These are phyloP conservation scores for Flaveria brownii DNA, from an alignment of 129 eudicot species.

Conservation along the genomic window DNA sequence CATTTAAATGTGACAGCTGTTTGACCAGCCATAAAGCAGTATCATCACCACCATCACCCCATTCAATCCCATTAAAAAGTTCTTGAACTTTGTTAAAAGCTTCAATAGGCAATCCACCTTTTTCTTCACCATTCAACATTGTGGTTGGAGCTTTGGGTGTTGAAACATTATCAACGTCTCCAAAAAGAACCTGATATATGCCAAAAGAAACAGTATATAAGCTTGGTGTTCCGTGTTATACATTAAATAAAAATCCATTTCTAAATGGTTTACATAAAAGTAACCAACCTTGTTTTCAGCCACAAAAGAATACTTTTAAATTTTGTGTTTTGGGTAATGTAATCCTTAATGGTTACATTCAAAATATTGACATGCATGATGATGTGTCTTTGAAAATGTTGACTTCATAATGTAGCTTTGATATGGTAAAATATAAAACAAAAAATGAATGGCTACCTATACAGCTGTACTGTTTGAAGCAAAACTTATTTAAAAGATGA, in stretches of 20 bases:
- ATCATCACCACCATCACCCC: constrained; percentile 91
- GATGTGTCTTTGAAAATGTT: constrained; percentile 3
- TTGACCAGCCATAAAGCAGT: constrained; percentile 92
- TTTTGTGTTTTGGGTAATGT: not conserved
- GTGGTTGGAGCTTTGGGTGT: constrained; percentile 70
- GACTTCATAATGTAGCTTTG: not conserved
- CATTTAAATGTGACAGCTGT: constrained; percentile 76
- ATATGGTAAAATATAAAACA: not conserved
- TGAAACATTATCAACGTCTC: constrained; percentile 76
- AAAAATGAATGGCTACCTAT: not conserved
- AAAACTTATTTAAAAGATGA: not conserved
- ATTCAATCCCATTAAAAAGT: constrained; percentile 86
- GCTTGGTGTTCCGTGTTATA: not conserved
- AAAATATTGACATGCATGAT: not conserved
- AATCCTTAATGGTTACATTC: not conserved
- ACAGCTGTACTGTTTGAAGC: not conserved
- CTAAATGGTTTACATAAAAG: not conserved
- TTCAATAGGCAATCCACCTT: constrained; percentile 95
- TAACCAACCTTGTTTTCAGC: constrained; percentile 5
- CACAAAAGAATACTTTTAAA: not conserved
- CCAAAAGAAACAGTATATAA: constrained; percentile 3
- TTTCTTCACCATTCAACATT: constrained; percentile 82
- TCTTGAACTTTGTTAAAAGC: constrained; percentile 98
- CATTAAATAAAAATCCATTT: constrained; percentile 7
- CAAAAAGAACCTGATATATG: constrained; percentile 74